phyloP scores from a whole-genome alignment of 257 asterid genomes.

The Gentiana straminea region DNA sequence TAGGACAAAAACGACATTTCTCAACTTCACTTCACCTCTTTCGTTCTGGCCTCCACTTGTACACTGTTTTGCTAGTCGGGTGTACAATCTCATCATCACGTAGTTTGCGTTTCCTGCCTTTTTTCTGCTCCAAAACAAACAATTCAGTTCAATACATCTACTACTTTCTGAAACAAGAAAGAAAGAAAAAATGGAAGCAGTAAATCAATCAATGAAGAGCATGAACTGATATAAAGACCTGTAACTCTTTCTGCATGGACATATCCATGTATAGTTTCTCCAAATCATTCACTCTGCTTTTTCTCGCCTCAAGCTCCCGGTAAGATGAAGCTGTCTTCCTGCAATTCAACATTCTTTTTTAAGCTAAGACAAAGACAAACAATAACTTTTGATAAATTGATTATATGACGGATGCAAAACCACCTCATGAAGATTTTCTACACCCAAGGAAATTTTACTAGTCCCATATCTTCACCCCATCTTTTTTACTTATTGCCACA shows the following conservation, averaged over 20 bases:
- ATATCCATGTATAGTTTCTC: conserved; percentile 69
- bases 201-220: not conserved
- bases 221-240: conserved; percentile 23
- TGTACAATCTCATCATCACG: conserved; percentile 66
- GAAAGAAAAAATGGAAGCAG: not conserved
- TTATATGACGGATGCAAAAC: too few relatives aligned
- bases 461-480: too few relatives aligned
- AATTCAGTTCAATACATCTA: not conserved
- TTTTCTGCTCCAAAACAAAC: conserved; percentile 41
- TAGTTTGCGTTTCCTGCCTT: conserved; percentile 72
- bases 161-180: not conserved
- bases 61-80: conserved; percentile 52
- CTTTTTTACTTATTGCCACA: too few relatives aligned
- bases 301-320: conserved; percentile 67
- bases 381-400: not conserved
- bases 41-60: conserved; percentile 70
- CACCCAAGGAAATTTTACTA: too few relatives aligned
- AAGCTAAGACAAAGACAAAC: not conserved
- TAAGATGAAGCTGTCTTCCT: conserved; percentile 61
- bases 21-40: conserved; percentile 33
- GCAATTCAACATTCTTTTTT: conserved; percentile 9
- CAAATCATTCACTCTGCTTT: conserved; percentile 48
- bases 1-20: too few relatives aligned
- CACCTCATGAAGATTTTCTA: too few relatives aligned
- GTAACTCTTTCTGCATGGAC: conserved; percentile 81